Evolutionary conservation across 345 rosid species (phyloP), one percentile per base, ranked within the genome.

Genomic region (Hibiscus trionum): DNA sequence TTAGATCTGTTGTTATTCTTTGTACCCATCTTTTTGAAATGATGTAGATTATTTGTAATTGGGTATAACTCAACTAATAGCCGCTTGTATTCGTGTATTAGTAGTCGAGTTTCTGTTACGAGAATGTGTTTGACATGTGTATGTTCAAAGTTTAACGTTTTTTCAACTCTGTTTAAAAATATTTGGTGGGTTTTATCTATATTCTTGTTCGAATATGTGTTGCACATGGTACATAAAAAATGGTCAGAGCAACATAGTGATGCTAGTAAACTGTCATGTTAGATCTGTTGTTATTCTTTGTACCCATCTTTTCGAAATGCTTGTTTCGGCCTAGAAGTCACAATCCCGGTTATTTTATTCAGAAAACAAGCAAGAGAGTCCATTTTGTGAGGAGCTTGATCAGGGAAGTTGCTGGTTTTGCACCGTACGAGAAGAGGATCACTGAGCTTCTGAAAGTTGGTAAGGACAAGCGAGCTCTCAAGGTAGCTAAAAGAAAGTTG

Each of bases 401-500:
- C 69, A 82, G 90, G 79, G 96, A 93, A 83, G 98, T 93, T 79
- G 95, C 96, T 7, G 96, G 98, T n/a, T 84, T 85, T 79, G 98
- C 98, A 5, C 98, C 96, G 0, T 93, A 93, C 24, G 98, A 90
- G 85, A 93, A 88, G 86, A 85, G 98, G 29, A 90, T 93, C 70
- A 86, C 87, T 17, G 98, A 93, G 86, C 96, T 93, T 74, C 80
- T 93, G 52, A 90, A 90, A 76, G 96, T 93, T 0, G 94, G 96
- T 5, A 93, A 93, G 88, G 98, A 93, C 84, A 93, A 90, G 85
- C 77, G 96, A 26, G 98, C 96, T 4, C 77, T 93, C 8, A 93
- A 90, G 83, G 92, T 92, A 21, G 96, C 97, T 11, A 92, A 92
- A 79, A 80, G 96, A 74, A 92, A 92, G 90, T 61, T 92, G 62